phyloP scores from a whole-genome alignment of 129 eudicot species.

The Solidago caesia region DNA sequence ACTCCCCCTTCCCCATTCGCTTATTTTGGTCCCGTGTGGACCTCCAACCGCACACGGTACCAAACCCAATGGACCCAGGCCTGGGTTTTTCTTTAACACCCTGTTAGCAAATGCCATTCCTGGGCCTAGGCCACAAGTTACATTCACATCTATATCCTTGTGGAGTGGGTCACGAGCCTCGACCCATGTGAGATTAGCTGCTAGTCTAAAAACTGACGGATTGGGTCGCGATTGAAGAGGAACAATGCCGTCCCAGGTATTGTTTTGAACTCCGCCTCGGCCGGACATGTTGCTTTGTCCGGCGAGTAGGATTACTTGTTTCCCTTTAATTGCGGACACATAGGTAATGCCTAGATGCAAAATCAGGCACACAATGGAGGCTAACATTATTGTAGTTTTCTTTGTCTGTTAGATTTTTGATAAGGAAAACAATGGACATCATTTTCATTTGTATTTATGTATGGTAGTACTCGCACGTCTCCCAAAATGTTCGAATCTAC shows the following conservation, averaged over 20 bases:
- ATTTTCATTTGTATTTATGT: background rate
- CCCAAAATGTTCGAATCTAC: constrained; percentile 10
- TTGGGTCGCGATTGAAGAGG: constrained; percentile 51
- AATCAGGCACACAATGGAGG: constrained; percentile 15
- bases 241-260: constrained; percentile 67
- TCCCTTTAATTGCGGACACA: constrained; percentile 16
- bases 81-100: constrained; percentile 30
- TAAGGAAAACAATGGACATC: background rate
- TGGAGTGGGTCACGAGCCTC: constrained; percentile 67
- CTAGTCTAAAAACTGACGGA: constrained; percentile 40
- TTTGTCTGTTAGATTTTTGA: background rate
- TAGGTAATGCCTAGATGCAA: constrained; percentile 15
- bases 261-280: constrained; percentile 67
- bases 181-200: constrained; percentile 51
- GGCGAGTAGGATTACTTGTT: constrained; percentile 62
- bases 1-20: constrained; percentile 50
- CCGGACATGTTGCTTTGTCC: constrained; percentile 99
- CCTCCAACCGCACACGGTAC: constrained; percentile 93
- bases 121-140: constrained; percentile 82
- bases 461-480: constrained; percentile 11
- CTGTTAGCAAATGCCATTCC: constrained; percentile 67
- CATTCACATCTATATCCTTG: constrained; percentile 51
- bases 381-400: constrained; percentile 5
- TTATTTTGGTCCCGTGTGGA: constrained; percentile 45
- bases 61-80: constrained; percentile 53